These are phyloP conservation scores for Chimonanthus praecox DNA, from an alignment of 164 flowering plant genomes.

Conservation along the genomic window DNA sequence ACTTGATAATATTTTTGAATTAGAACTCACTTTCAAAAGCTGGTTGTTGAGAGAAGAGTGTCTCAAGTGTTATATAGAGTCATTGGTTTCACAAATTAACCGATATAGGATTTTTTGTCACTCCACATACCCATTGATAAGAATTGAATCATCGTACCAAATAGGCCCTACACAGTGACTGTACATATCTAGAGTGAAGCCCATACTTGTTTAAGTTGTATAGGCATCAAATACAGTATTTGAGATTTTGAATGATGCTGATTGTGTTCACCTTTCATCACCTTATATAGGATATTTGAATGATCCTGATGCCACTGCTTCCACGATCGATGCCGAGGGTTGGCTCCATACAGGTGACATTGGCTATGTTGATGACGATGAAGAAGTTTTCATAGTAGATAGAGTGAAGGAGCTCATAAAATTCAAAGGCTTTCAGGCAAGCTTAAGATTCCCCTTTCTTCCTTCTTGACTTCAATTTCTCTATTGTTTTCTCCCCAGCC, in stretches of 20 bases:
- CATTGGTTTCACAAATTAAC: too few species aligned
- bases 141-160: too few species aligned
- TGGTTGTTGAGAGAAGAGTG: too few species aligned
- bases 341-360: constrained; percentile 94
- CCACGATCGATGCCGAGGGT: constrained; percentile 64
- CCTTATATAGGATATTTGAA: constrained; percentile 51
- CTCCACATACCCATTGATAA: too few species aligned
- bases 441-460: neutral
- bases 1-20: too few species aligned
- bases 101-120: too few species aligned
- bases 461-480: neutral
- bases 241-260: neutral
- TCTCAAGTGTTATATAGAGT: too few species aligned
- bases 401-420: constrained; percentile 83
- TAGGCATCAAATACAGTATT: neutral
- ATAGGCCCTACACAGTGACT: neutral
- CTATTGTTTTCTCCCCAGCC: too few species aligned
- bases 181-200: neutral
- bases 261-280: neutral
- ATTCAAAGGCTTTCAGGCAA: constrained; percentile 79
- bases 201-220: neutral
- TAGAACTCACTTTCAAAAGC: too few species aligned
- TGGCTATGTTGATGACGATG: constrained; percentile 74
- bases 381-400: constrained; percentile 74
- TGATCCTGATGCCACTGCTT: constrained; percentile 52